Evolutionary conservation across 352 stramenopile species (phyloP).

Genomic region (Phytophthora sojae): DNA sequence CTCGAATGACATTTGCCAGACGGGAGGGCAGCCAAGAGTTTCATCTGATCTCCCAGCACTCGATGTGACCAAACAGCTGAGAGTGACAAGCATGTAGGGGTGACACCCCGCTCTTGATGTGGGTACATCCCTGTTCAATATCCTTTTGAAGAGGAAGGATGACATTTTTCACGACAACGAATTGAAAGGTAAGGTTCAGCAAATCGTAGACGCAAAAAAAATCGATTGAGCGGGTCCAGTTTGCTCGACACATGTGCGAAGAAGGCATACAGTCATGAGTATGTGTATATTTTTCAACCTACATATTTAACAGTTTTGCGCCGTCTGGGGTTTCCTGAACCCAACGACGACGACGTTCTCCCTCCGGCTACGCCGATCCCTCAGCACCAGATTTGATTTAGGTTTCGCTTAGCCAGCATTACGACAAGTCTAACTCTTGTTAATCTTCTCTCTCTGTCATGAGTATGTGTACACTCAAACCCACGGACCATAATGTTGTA

Average conservation of each 20-base stretch:
- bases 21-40: background rate
- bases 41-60: background rate
- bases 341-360: too few species aligned
- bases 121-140: too few species aligned
- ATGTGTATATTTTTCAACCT: background rate
- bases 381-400: too few species aligned
- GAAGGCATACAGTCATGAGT: background rate
- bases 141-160: background rate
- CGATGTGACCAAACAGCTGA: background rate
- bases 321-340: too few species aligned
- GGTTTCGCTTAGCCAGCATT: too few species aligned
- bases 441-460: too few species aligned
- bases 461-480: too few species aligned
- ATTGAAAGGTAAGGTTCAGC: background rate
- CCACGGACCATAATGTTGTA: too few species aligned
- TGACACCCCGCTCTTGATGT: background rate
- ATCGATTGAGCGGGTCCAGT: background rate
- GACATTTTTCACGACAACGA: background rate
- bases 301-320: too few species aligned
- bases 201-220: background rate
- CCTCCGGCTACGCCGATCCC: too few species aligned
- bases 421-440: too few species aligned
- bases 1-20: conserved; percentile 5
- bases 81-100: background rate
- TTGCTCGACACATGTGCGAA: background rate